phyloP scores from a whole-genome alignment of 192 early-diverging fungal species.

The Geranomyces variabilis region DNA sequence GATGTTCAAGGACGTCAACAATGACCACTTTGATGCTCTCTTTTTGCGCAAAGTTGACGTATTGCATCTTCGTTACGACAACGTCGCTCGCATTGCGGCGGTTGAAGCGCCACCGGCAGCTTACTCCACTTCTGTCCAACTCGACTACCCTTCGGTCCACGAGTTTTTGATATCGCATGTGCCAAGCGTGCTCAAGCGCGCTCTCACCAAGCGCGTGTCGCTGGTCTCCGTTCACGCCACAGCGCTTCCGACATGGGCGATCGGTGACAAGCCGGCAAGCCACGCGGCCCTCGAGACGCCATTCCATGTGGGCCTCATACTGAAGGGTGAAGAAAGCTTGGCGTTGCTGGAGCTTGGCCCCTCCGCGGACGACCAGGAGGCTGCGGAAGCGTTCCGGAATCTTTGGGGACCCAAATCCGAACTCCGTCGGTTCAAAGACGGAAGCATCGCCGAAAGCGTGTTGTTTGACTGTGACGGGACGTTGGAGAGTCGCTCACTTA shows the following conservation, averaged over 20 bases:
- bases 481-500: conserved; percentile 66
- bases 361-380: conserved; percentile 66
- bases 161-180: conserved; percentile 39
- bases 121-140: conserved; percentile 33
- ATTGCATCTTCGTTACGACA: conserved; percentile 69
- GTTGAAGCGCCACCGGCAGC: conserved; percentile 19
- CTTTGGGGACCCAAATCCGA: conserved; percentile 93
- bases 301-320: conserved; percentile 67
- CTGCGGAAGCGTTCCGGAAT: conserved; percentile 65
- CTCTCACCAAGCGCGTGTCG: conserved; percentile 41
- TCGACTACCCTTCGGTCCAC: conserved; percentile 46
- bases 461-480: conserved; percentile 69
- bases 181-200: conserved; percentile 41
- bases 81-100: conserved; percentile 51
- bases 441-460: conserved; percentile 85
- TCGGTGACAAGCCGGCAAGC: conserved; percentile 20
- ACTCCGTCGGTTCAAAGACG: conserved; percentile 92
- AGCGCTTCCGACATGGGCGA: conserved; percentile 23
- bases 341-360: conserved; percentile 90
- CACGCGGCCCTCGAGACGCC: conserved; percentile 40
- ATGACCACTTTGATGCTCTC: conserved; percentile 76
- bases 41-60: conserved; percentile 75
- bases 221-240: conserved; percentile 33
- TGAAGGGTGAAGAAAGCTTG: conserved; percentile 66
- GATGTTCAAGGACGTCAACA: conserved; percentile 64